These are phyloP conservation scores for Phytopythium mirpurense DNA, from an alignment of 352 stramenopile species.

Conservation along the genomic window DNA sequence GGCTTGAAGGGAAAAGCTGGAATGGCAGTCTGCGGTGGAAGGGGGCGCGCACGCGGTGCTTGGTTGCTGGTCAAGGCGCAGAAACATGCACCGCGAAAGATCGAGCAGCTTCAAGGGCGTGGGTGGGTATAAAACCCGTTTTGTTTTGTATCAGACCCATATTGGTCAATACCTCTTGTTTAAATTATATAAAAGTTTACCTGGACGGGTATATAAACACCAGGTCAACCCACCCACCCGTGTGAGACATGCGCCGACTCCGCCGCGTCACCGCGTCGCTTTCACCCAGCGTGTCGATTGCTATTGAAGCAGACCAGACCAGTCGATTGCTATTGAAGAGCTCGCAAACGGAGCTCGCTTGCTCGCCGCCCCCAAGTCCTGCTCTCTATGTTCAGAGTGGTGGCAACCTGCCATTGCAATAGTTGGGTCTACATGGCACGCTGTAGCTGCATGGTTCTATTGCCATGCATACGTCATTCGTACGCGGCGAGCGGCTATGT, in stretches of 20 bases:
- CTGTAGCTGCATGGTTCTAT: too few species aligned
- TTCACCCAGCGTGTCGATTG: conserved; percentile 7
- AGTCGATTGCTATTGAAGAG: not conserved
- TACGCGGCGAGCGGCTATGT: not conserved
- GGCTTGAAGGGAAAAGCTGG: conserved; percentile 1
- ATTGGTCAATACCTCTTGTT: too few species aligned
- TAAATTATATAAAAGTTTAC: not conserved
- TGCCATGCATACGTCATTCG: conserved; percentile 1
- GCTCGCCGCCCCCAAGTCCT: not conserved
- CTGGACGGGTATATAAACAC: not conserved
- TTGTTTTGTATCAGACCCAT: too few species aligned
- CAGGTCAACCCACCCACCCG: not conserved
- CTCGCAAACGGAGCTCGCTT: conserved; percentile 1
- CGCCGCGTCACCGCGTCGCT: conserved; percentile 1
- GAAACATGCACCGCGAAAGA: conserved; percentile 9
- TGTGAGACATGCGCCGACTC: conserved; percentile 6
- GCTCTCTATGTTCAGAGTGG: too few species aligned
- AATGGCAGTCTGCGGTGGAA: conserved; percentile 4
- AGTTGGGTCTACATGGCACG: too few species aligned
- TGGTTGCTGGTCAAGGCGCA: conserved; percentile 2
- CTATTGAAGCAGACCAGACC: conserved; percentile 4
- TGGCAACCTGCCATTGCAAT: too few species aligned
- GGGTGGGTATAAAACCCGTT: not conserved
- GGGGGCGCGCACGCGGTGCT: too few species aligned
- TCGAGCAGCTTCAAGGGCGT: not conserved